Evolutionary conservation across 768 basidiomycete species (phyloP).

Genomic region (Pulveroboletus sp.): DNA sequence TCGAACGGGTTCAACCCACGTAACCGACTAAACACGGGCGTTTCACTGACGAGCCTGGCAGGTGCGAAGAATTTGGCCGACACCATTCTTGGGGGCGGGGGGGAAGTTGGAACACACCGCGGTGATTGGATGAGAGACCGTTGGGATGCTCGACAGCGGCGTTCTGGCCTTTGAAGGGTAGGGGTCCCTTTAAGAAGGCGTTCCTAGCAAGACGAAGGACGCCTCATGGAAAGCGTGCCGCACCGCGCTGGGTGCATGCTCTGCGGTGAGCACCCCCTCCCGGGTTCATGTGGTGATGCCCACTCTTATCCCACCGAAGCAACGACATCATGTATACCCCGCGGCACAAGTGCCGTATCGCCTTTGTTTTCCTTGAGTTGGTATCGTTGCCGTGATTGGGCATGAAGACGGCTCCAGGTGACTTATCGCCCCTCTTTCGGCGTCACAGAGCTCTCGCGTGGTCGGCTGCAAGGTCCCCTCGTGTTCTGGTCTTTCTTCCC

Average conservation of each 20-base stretch:
- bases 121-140: slow-evolving; percentile 11
- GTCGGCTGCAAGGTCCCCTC: slow-evolving; percentile 21
- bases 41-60: slow-evolving; percentile 21
- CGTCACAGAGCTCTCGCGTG: slow-evolving; percentile 25
- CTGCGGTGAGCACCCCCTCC: slow-evolving; percentile 10
- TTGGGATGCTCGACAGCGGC: slow-evolving; percentile 17
- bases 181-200: slow-evolving; percentile 20
- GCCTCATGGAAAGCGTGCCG: slow-evolving; percentile 31
- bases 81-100: slow-evolving; percentile 18
- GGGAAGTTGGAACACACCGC: slow-evolving; percentile 8
- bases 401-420: not conserved
- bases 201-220: slow-evolving; percentile 13
- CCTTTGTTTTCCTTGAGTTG: not conserved
- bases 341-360: slow-evolving; percentile 3
- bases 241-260: slow-evolving; percentile 21
- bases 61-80: slow-evolving; percentile 19
- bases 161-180: slow-evolving; percentile 11
- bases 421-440: slow-evolving; percentile 14
- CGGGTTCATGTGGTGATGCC: slow-evolving; percentile 7
- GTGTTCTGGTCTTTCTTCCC: slow-evolving; percentile 13
- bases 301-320: slow-evolving; percentile 13
- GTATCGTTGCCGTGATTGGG: not conserved
- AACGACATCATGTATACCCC: slow-evolving; percentile 1
- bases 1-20: slow-evolving; percentile 26
- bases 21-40: slow-evolving; percentile 19